Percentiles rank a stretch among this genome's conserved stretches.
Conservation (phyloP, 1,284 basidiomycete species). For the Nidula niveotomentosa region DNA sequence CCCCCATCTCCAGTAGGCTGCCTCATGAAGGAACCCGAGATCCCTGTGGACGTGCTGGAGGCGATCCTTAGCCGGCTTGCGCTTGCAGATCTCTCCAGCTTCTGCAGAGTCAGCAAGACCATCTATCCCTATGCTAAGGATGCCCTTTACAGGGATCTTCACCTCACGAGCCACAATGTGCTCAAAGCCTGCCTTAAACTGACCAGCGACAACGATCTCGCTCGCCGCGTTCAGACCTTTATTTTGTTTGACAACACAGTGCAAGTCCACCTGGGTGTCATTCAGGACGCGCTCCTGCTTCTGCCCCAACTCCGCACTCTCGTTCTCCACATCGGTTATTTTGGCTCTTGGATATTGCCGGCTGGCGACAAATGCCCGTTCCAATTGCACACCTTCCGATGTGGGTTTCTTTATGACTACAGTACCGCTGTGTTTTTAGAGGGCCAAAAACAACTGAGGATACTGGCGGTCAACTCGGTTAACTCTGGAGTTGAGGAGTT, state of each 20-base stretch:
- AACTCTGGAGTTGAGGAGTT: neutral
- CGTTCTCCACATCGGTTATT: slow-evolving; percentile 12
- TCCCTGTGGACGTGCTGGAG: slow-evolving; percentile 19
- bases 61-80: slow-evolving; percentile 13
- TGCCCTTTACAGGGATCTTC: slow-evolving; percentile 18
- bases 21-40: slow-evolving; percentile 1
- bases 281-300: slow-evolving; percentile 14
- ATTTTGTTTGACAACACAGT: slow-evolving; percentile 11
- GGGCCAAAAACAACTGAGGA: slow-evolving; percentile 9
- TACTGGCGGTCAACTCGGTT: slow-evolving; percentile 6
- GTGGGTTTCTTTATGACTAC: slow-evolving; percentile 12
- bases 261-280: slow-evolving; percentile 18
- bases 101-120: slow-evolving; percentile 15
- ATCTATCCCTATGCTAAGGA: slow-evolving; percentile 13
- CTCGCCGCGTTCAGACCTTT: slow-evolving; percentile 15
- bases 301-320: slow-evolving; percentile 16
- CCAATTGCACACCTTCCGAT: slow-evolving; percentile 14
- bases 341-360: slow-evolving; percentile 19
- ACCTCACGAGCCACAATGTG: slow-evolving; percentile 14
- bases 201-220: slow-evolving; percentile 12
- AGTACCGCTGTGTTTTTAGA: slow-evolving; percentile 12
- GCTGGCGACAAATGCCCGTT: slow-evolving; percentile 11
- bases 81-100: slow-evolving; percentile 13
- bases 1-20: no score
- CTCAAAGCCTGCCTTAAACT: slow-evolving; percentile 16